These are phyloP conservation scores for Peribolospora kevripleyi DNA, from an alignment of 768 basidiomycete species.

Conservation along the genomic window DNA sequence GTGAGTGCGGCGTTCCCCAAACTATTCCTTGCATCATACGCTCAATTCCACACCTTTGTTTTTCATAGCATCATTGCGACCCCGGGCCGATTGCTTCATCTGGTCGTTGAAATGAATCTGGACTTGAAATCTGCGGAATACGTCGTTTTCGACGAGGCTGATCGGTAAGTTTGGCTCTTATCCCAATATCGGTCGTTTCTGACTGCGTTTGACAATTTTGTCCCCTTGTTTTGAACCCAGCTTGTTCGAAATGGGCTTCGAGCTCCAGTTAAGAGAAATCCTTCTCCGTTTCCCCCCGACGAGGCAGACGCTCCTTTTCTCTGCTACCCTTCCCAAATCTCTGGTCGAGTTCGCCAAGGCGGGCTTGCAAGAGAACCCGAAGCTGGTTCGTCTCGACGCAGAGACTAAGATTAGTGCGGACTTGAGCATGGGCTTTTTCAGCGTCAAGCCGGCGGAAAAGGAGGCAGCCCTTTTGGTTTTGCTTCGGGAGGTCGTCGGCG, in stretches of 20 bases:
- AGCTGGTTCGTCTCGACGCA: slow-evolving; percentile 82
- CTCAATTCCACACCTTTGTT: background rate
- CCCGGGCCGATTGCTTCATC: slow-evolving; percentile 86
- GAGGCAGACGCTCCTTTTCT: slow-evolving; percentile 83
- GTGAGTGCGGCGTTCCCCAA: slow-evolving; percentile 28
- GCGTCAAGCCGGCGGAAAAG: slow-evolving; percentile 75
- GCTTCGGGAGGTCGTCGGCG: slow-evolving; percentile 63
- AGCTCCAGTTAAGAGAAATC: slow-evolving; percentile 72
- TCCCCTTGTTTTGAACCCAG: slow-evolving; percentile 3
- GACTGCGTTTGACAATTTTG: background rate
- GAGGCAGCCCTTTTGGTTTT: slow-evolving; percentile 68
- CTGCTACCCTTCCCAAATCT: slow-evolving; percentile 83
- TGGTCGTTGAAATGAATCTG: slow-evolving; percentile 86
- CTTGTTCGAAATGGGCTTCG: slow-evolving; percentile 95
- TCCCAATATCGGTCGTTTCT: background rate
- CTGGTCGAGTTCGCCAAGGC: slow-evolving; percentile 98
- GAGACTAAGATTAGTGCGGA: slow-evolving; percentile 90
- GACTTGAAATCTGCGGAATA: slow-evolving; percentile 69
- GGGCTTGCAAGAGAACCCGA: slow-evolving; percentile 60
- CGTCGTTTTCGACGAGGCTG: slow-evolving; percentile 91
- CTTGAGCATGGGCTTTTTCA: slow-evolving; percentile 81
- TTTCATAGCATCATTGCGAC: slow-evolving; percentile 70
- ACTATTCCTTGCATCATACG: background rate
- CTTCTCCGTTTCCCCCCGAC: slow-evolving; percentile 60
- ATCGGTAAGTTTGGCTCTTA: slow-evolving; percentile 27